Base-by-base conservation (phyloP, 2,329 filamentous ascomycete species). In the Orbilia blumenaviensis region DNA sequence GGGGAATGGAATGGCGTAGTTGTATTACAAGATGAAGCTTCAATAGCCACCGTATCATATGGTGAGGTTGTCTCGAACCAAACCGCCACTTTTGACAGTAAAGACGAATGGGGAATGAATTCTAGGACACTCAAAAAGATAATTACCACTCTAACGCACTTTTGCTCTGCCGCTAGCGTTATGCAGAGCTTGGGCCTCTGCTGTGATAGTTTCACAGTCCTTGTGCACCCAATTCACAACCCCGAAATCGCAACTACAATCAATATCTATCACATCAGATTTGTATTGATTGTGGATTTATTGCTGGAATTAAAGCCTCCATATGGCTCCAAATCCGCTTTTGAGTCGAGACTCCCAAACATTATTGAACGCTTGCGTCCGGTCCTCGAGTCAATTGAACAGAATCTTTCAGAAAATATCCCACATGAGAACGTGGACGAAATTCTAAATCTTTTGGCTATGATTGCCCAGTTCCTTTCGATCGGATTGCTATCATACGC, bases 381-480 rank as follows among this genome's bases (percentile, higher is more conserved):
- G 36, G 54, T 66, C 27, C 21, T 41, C 10, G 62, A 27, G 1
- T 29, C 6, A 34, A 5, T 56, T 41, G 25, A 25, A 25, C 27
- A n/a, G 2, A n/a, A 41, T n/a, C 36, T 41, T n/a, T 41, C 36
- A n/a, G 3, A n/a, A 41, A 14, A 14, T 3, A 8, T 41, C 36
- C 14, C 14, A n/a, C 14, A 3, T 41, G 21, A 23, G 2, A 46
- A 5, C 7, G 18, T 18, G n/a, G 41, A 68, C 8, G 38, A 61
- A 14, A 21, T 46, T n/a, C 4, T 58, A 32, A 18, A 61, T 23
- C 3, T 38, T 8, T 12, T 61, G 38, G 48, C 52, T 16, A 29
- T 68, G 16, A 52, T 18, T 8, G 29, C 29, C 3, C 66, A 68
- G n/a, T 61, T 68, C 16, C 29, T 68, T 23, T 48, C 66, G 16